Conservation (phyloP, 225 moss, liverwort and hornwort genomes). For the Physcomitrellopsis africana region DNA sequence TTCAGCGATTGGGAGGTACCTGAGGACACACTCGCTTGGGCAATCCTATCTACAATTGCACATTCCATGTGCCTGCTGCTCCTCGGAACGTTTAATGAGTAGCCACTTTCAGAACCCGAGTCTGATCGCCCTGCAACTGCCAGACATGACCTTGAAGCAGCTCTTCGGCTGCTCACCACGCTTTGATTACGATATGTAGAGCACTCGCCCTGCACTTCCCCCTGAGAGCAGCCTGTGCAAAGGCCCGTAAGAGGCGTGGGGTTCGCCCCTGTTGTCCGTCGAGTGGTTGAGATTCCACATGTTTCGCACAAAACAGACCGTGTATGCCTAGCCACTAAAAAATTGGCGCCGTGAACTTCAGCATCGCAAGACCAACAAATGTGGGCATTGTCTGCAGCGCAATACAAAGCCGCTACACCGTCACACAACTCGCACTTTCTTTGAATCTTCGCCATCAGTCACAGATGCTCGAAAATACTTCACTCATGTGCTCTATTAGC, state of each 20-base stretch:
- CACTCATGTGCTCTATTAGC: constrained; percentile 27
- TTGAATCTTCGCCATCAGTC: constrained; percentile 36
- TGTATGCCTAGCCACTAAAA: constrained; percentile 74
- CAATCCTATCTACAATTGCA: constrained; percentile 30
- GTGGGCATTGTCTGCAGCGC: constrained; percentile 72
- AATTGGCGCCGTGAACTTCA: constrained; percentile 80
- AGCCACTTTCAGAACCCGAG: constrained; percentile 28
- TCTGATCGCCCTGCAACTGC: constrained; percentile 17
- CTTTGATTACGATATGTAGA: constrained; percentile 11
- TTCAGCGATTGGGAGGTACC: constrained; percentile 26
- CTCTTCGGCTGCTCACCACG: constrained; percentile 28
- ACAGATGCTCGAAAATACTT: neutral
- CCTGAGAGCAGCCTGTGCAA: constrained; percentile 52
- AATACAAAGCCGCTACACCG: constrained; percentile 52
- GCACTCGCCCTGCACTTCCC: constrained; percentile 35
- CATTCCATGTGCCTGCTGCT: constrained; percentile 30
- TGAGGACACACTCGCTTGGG: constrained; percentile 33
- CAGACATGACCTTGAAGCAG: neutral
- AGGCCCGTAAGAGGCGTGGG: constrained; percentile 54
- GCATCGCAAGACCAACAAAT: constrained; percentile 88
- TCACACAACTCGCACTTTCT: constrained; percentile 77
- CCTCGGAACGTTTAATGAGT: constrained; percentile 24
- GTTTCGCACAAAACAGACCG: constrained; percentile 58
- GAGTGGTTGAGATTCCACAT: constrained; percentile 55
- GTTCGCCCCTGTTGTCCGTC: constrained; percentile 57